Conservation (phyloP, 2,329 filamentous ascomycete genomes). For the Fusarium nygamai region DNA sequence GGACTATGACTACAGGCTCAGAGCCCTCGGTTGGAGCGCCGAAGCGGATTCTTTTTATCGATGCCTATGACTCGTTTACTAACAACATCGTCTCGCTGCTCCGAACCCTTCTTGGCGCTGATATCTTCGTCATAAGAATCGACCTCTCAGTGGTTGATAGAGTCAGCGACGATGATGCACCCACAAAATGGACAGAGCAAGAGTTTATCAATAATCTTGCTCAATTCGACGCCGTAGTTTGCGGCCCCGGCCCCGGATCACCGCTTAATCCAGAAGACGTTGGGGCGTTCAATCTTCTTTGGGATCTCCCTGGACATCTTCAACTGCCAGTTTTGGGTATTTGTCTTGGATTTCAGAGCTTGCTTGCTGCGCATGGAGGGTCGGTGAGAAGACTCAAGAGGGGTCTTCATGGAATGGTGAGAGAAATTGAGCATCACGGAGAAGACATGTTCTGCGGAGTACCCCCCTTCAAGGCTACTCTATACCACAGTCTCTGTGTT, state of each 20-base stretch:
- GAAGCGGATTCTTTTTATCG: constrained; percentile 81
- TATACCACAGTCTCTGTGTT: constrained; percentile 76
- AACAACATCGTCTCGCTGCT: constrained; percentile 92
- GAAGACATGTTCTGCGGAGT: constrained; percentile 73
- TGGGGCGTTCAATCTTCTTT: constrained; percentile 82
- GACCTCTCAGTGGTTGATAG: constrained; percentile 61
- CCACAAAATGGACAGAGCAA: constrained; percentile 56
- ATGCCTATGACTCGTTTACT: constrained; percentile 96
- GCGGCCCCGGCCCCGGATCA: constrained; percentile 89
- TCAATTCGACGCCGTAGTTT: constrained; percentile 84
- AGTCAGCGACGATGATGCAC: constrained; percentile 1
- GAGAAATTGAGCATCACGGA: constrained; percentile 68
- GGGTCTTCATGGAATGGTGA: constrained; percentile 85
- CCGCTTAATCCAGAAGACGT: constrained; percentile 79
- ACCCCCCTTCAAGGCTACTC: constrained; percentile 72
- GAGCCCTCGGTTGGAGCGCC: constrained; percentile 19
- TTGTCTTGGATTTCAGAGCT: constrained; percentile 88
- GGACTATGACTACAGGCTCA: constrained; percentile 37
- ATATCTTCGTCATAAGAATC: constrained; percentile 63
- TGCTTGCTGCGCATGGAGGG: constrained; percentile 75
- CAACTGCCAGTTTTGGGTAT: constrained; percentile 85
- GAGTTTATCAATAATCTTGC: constrained; percentile 52
- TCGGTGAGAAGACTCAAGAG: constrained; percentile 72
- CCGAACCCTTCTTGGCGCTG: constrained; percentile 69
- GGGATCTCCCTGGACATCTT: constrained; percentile 69